Percentiles rank a stretch among this genome's conserved stretches.
Evolutionary conservation across 2,329 filamentous ascomycete genomes (phyloP).

Genomic region (Penicillium sp.): DNA sequence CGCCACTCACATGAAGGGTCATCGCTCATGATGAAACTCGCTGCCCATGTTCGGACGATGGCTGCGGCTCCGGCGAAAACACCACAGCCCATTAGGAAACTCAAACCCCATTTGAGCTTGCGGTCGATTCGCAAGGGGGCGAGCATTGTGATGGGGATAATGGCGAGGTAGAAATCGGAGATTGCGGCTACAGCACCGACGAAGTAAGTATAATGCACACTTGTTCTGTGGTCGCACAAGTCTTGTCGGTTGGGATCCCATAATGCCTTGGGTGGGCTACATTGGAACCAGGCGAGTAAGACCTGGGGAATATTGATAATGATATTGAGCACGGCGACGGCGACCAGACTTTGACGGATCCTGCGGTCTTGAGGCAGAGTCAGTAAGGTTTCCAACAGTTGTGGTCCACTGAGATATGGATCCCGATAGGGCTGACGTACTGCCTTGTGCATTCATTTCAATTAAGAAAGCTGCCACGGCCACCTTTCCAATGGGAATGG

Average conservation of each 20-base stretch:
- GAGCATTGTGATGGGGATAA: conserved; percentile 20
- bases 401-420: background rate
- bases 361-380: conserved; percentile 12
- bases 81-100: conserved; percentile 23
- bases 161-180: conserved; percentile 21
- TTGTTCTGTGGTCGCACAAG: conserved; percentile 15
- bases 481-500: conserved; percentile 22
- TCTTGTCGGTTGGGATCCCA: conserved; percentile 17
- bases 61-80: conserved; percentile 21
- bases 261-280: conserved; percentile 14
- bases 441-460: conserved; percentile 23
- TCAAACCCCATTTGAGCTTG: conserved; percentile 22
- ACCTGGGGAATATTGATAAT: conserved; percentile 19
- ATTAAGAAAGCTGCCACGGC: conserved; percentile 21
- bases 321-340: conserved; percentile 16
- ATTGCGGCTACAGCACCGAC: conserved; percentile 17
- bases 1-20: conserved; percentile 18
- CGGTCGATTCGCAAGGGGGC: conserved; percentile 15
- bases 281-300: conserved; percentile 21
- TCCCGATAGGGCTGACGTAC: conserved; percentile 4
- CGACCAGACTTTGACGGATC: conserved; percentile 17
- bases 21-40: conserved; percentile 18
- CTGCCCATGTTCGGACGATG: conserved; percentile 21
- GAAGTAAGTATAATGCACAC: conserved; percentile 22
- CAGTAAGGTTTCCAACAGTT: background rate